Conservation (phyloP, 2,329 filamentous ascomycete species). For the Drechslera avenae region DNA sequence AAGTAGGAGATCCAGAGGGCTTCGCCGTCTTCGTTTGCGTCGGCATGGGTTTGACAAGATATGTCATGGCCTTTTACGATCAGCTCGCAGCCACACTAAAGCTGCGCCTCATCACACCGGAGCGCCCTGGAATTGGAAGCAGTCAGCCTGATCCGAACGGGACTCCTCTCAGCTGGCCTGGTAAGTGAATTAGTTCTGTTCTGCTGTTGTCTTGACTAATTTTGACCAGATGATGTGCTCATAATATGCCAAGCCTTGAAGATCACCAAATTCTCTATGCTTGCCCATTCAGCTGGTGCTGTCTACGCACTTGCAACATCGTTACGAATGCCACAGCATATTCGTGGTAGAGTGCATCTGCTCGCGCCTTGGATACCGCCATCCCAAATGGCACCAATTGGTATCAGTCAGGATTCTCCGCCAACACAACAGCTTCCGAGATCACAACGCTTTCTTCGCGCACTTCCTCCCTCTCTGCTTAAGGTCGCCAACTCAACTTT, state of each 20-base stretch:
- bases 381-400: conserved; percentile 57
- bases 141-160: conserved; percentile 85
- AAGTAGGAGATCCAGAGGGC: conserved; percentile 90
- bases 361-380: conserved; percentile 97
- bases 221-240: conserved; percentile 73
- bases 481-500: conserved; percentile 96
- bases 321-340: conserved; percentile 92
- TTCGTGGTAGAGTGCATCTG: conserved; percentile 90
- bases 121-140: conserved; percentile 90
- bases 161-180: conserved; percentile 91
- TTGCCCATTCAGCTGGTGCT: conserved; percentile 96
- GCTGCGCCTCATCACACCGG: conserved; percentile 87
- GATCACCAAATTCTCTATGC: conserved; percentile 93
- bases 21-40: conserved; percentile 96
- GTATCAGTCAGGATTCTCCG: conserved; percentile 72
- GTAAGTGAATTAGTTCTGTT: conserved; percentile 56
- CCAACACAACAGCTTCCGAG: conserved; percentile 88
- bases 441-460: conserved; percentile 86
- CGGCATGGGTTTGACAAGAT: conserved; percentile 95
- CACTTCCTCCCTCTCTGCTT: conserved; percentile 85
- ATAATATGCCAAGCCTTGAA: conserved; percentile 90
- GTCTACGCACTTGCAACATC: conserved; percentile 97
- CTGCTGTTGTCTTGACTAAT: conserved; percentile 49
- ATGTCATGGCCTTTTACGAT: conserved; percentile 96
- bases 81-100: conserved; percentile 89